phyloP scores from a whole-genome alignment of 2,329 filamentous ascomycete species.

The Aureobasidium pullulans region DNA sequence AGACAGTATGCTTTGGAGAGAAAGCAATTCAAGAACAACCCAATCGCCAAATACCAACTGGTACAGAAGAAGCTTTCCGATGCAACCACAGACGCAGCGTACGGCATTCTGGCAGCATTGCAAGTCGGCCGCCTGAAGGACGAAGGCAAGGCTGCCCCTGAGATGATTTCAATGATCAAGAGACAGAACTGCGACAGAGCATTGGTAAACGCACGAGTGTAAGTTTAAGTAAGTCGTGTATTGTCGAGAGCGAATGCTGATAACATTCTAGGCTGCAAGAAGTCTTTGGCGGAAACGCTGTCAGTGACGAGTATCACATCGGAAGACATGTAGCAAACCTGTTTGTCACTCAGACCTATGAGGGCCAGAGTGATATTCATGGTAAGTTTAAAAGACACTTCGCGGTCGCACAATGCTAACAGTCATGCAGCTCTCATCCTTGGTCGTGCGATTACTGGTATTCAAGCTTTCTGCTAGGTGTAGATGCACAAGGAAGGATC shows the following conservation, averaged over 20 bases:
- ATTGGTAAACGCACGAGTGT: constrained; percentile 65
- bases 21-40: constrained; percentile 94
- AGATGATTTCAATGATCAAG: constrained; percentile 98
- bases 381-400: constrained; percentile 51
- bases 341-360: constrained; percentile 96
- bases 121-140: constrained; percentile 94
- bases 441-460: constrained; percentile 50
- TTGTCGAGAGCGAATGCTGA: not conserved
- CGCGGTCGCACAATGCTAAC: constrained; percentile 16
- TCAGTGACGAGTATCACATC: constrained; percentile 93
- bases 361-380: constrained; percentile 97
- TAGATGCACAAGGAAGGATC: not conserved
- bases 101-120: constrained; percentile 78
- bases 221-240: constrained; percentile 25
- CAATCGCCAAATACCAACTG: constrained; percentile 90
- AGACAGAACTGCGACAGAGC: constrained; percentile 94
- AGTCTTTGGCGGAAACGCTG: constrained; percentile 96
- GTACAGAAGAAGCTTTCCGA: constrained; percentile 97
- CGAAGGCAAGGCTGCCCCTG: constrained; percentile 74
- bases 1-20: constrained; percentile 84
- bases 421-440: constrained; percentile 39
- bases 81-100: constrained; percentile 82
- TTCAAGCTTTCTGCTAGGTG: constrained; percentile 60
- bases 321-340: constrained; percentile 91
- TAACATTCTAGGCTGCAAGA: constrained; percentile 64